These are phyloP conservation scores for Starmerella davenportii DNA, from an alignment of 805 yeast species.

Conservation along the genomic window DNA sequence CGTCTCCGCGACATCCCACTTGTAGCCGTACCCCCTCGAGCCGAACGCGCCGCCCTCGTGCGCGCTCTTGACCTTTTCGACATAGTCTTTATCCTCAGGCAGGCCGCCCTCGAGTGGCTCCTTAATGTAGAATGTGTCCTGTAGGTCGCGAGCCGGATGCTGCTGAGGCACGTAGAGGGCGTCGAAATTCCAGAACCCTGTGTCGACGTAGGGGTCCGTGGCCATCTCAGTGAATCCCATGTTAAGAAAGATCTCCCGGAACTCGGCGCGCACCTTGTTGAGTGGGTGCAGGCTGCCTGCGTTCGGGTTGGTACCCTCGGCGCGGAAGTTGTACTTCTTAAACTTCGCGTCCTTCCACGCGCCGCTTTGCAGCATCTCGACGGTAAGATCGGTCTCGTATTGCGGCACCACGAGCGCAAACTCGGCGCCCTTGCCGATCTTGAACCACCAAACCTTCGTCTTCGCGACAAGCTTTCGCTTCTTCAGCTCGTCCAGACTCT, in stretches of 20 bases:
- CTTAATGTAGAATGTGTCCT: slow-evolving; percentile 92
- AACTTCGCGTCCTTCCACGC: slow-evolving; percentile 69
- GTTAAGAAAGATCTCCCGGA: slow-evolving; percentile 90
- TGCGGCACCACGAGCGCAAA: slow-evolving; percentile 66
- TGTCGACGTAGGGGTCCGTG: slow-evolving; percentile 90
- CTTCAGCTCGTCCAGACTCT: slow-evolving; percentile 68
- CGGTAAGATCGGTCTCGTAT: slow-evolving; percentile 82
- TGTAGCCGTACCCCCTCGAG: slow-evolving; percentile 94
- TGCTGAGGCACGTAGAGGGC: slow-evolving; percentile 95
- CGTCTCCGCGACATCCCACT: slow-evolving; percentile 87
- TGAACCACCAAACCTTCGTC: slow-evolving; percentile 58
- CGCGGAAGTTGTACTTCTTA: slow-evolving; percentile 89
- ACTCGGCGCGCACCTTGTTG: slow-evolving; percentile 91
- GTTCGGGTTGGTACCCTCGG: slow-evolving; percentile 74
- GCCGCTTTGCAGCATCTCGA: slow-evolving; percentile 75
- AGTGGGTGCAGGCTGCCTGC: slow-evolving; percentile 95
- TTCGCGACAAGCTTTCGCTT: slow-evolving; percentile 73
- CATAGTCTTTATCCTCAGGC: slow-evolving; percentile 67
- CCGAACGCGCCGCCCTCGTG: slow-evolving; percentile 85
- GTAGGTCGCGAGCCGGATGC: slow-evolving; percentile 98
- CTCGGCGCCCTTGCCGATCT: slow-evolving; percentile 62
- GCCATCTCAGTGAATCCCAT: slow-evolving; percentile 99
- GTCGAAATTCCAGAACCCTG: slow-evolving; percentile 98
- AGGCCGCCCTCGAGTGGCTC: slow-evolving; percentile 69
- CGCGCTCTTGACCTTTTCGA: slow-evolving; percentile 60